Conservation (phyloP, 768 basidiomycete genomes). For the Hemileccinum rubropunctum region DNA sequence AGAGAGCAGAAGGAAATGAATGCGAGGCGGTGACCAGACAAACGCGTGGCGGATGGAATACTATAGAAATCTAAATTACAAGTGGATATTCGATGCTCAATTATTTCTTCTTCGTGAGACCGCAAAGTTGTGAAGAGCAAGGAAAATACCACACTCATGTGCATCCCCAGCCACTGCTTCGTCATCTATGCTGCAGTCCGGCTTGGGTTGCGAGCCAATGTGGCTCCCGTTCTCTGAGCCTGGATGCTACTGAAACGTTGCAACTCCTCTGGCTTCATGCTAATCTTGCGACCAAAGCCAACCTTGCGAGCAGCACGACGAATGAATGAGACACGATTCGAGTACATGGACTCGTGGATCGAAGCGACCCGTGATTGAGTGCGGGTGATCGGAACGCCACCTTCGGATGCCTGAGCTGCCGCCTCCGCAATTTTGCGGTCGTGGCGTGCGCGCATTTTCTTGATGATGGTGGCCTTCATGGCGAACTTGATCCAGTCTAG, state of each 20-base stretch:
- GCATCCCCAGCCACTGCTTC: conserved; percentile 4
- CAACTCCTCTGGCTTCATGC: conserved; percentile 82
- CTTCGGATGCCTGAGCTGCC: conserved; percentile 31
- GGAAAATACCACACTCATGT: conserved; percentile 22
- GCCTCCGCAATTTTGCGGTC: conserved; percentile 40
- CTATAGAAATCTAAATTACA: conserved; percentile 33
- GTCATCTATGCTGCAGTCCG: conserved; percentile 47
- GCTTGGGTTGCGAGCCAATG: conserved; percentile 75
- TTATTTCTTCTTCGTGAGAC: conserved; percentile 12
- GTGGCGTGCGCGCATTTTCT: conserved; percentile 69
- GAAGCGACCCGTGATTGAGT: conserved; percentile 89
- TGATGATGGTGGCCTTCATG: conserved; percentile 94
- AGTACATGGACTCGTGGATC: conserved; percentile 89
- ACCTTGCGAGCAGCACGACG: conserved; percentile 84
- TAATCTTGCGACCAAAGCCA: conserved; percentile 79
- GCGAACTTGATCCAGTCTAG: conserved; percentile 95
- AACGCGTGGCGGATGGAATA: conserved; percentile 14
- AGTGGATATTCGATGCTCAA: conserved; percentile 30
- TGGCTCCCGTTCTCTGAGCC: conserved; percentile 72
- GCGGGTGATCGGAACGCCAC: conserved; percentile 69
- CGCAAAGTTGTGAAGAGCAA: conserved; percentile 19
- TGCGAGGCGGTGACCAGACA: conserved; percentile 17
- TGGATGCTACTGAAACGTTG: conserved; percentile 86
- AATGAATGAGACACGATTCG: conserved; percentile 93
- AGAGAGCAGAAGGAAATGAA: conserved; percentile 14